Evolutionary conservation across 306 rosid species (phyloP).

Genomic region (Cicer chorassanicum): DNA sequence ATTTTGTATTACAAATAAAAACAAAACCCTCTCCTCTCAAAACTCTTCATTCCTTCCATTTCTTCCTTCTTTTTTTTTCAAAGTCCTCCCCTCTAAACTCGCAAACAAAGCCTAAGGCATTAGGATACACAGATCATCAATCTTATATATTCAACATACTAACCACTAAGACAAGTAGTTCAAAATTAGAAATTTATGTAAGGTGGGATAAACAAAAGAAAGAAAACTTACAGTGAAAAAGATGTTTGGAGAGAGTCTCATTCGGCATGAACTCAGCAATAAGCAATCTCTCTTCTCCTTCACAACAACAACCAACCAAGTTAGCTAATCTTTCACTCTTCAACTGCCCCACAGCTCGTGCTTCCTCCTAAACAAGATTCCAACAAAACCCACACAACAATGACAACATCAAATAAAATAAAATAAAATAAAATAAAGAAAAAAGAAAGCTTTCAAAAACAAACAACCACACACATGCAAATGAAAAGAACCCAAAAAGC

Average conservation of each 20-base stretch:
- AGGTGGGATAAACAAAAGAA: background rate
- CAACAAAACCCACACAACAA: constrained; percentile 31
- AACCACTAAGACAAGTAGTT: background rate
- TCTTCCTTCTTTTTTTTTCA: too few relatives aligned
- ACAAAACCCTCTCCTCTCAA: too few relatives aligned
- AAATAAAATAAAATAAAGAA: background rate
- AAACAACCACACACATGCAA: constrained; percentile 28
- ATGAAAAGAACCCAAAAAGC: constrained; percentile 33
- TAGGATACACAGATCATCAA: too few relatives aligned
- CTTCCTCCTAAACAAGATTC: constrained; percentile 71
- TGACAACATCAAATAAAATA: background rate
- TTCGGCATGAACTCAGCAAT: constrained; percentile 97
- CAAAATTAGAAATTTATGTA: constrained; percentile 9
- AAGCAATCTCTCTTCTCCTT: constrained; percentile 89
- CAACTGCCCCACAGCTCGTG: constrained; percentile 82
- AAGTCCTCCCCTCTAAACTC: too few relatives aligned
- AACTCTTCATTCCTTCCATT: too few relatives aligned
- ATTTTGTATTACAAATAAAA: too few relatives aligned
- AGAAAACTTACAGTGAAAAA: constrained; percentile 78
- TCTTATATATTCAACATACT: too few relatives aligned
- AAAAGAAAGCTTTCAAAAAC: constrained; percentile 21
- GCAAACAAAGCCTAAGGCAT: too few relatives aligned
- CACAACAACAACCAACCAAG: constrained; percentile 90
- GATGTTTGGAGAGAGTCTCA: constrained; percentile 96
- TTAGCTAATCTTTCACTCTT: constrained; percentile 81